Base-by-base conservation (phyloP, 2,329 filamentous ascomycete species). In the Ophiognomonia clavigignenti-juglandacearum region DNA sequence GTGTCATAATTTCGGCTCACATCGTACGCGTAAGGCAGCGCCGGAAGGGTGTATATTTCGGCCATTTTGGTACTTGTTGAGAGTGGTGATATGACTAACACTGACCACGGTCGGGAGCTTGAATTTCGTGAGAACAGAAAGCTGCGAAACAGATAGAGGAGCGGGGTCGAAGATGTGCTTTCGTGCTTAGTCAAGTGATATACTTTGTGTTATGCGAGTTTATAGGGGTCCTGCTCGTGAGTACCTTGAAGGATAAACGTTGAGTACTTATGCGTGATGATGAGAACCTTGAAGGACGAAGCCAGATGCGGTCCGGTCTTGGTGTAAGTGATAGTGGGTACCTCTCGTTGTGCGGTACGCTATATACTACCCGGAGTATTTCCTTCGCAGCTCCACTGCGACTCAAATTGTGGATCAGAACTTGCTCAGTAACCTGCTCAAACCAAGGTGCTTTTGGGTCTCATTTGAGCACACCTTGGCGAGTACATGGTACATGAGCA, bases 11-110 rank as follows among this genome's bases (percentile, higher is more conserved):
- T 24, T 20, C 16, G 14, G 37, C 59, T 51, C 48, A 62, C 62
- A 56, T 64, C 50, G 53, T 66, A 64, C 27, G 57, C 56, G 42
- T 62, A 66, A 2, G 62, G 60, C 29, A 66, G 54, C 7, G 55
- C 40, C 13, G 62, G 61, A 3, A 66, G 55, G 2, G 54, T 54
- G 51, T 64, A 62, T 2, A 52, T 53, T 4, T 81, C 42, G 37
- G 51, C 47, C 18, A 9, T 37, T 14, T n/a, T 16, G 16, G 7
- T 36, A 13, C 9, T 20, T 6, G 9, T 36, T 20, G 18, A 18
- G 11, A 18, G 6, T 36, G 13, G 16, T 16, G 11, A 4, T 20
- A 20, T 3, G 4, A 10, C 8, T 20, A 14, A 35, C 32, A 36
- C 16, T 20, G 16, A 20, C 16, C 24, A 26, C 6, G 10, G 24